Evolutionary conservation across 1,139 yeast species (phyloP), one percentile per base, ranked within the genome.

Genomic region (Spathaspora sp.): DNA sequence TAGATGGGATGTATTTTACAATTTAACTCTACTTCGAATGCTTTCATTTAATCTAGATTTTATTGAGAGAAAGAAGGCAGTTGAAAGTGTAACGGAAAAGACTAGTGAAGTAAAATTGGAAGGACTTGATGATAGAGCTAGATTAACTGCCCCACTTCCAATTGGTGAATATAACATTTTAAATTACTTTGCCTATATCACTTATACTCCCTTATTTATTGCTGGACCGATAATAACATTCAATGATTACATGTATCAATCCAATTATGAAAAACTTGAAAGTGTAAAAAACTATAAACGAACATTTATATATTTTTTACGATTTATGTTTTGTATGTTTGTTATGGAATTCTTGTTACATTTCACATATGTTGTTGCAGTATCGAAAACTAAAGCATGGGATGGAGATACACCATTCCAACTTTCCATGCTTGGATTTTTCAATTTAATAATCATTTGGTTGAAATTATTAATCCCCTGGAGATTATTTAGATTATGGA

Each of bases 1-100:
- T 16, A 74, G 98, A 55, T 95, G 99, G 99, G 98, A 93, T 60
- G 97, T 95, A 7, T 89, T 88, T 57, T 95, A 84, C 75, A 95
- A 93, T 64, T 89, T 95, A 64, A 85, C 96, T 0, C 70, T 93
- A 52, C 74, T 95, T 46, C 76, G 97, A 55, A 81, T 90, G 80
- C 68, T 95, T 42, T 88, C 97, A 47, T 93, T 77, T 65, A 88
- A 88, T 54, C 64, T 88, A 53, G 99, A 95, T 64, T 89, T 78
- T 57, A 63, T 85, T 39, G 81, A 78, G 56, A 70, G 80, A 51
- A 66, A 63, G 54, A 53, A 57, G 55, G 41, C 31, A 52, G 53
- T 42, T 53, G 50, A 41, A 37, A 50, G 24, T 42, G 52, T 18
- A 40, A 48, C 36, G 17, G 51, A 54, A 27, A 54, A 56, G 41